Evolutionary conservation across 2,329 filamentous ascomycete species (phyloP), one percentile per base, ranked within the genome.

Genomic region (Cucurbitaria berberidis): DNA sequence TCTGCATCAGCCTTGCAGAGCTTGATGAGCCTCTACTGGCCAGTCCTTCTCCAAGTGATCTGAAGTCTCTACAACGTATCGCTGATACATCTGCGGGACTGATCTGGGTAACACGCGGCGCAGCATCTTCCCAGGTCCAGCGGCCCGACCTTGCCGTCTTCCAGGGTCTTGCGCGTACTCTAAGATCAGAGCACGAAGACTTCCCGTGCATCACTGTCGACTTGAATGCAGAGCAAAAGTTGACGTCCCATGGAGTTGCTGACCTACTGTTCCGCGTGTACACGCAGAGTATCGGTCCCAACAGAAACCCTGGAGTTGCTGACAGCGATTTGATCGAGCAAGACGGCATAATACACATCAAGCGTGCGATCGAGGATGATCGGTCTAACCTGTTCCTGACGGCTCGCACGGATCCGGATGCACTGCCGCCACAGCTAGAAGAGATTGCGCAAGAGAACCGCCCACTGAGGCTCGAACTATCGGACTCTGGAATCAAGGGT

Each of bases 81-180:
- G 40, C 49, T 2, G 53, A 56, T 13, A 52, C 49, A 10, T 53
- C 57, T 4, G 45, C 48, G 22, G 62, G 53, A 1, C 18, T 64
- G n/a, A 43, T 64, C n/a, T 64, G 62, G 62, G 55, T 63, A 4
- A 64, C 62, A 15, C 51, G 60, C 18, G 60, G 62, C 9, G 57
- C 57, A 27, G 53, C 54, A 11, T 52, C 54, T 22, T 48, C 39
- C 5, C 40, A 44, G 13, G 48, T 45, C 15, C 55, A 59, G 13
- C 51, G 42, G 18, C 58, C 58, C 15, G 52, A 59, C n/a, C 48
- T 57, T n/a, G 51, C 52, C 1, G 21, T 61, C 2, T 54, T 59
- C 19, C 53, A 56, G 19, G 59, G 55, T 7, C 51, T 60, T 16
- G 50, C 57, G 0, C 53, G 55, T 24, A 57, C 54, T 24, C 21